These are phyloP conservation scores for Colletotrichum sublineola DNA, from an alignment of 2,329 filamentous ascomycete species.

Conservation along the genomic window DNA sequence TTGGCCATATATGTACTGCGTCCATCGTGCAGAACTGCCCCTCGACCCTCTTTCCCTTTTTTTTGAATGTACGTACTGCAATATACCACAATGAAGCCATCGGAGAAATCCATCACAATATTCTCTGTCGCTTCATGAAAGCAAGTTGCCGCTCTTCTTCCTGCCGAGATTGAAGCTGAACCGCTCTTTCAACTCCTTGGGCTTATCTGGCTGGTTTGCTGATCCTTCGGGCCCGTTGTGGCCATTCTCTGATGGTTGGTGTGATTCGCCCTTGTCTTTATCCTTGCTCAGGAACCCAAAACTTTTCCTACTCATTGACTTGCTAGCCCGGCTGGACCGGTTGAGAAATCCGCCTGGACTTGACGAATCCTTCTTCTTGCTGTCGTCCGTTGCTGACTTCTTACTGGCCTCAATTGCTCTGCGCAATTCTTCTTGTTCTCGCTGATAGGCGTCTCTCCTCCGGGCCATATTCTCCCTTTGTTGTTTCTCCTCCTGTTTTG, in stretches of 20 bases:
- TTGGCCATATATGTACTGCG: slow-evolving; percentile 2
- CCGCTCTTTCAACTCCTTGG: slow-evolving; percentile 70
- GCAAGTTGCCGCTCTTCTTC: slow-evolving; percentile 75
- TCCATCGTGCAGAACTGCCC: slow-evolving; percentile 22
- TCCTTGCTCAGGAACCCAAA: slow-evolving; percentile 75
- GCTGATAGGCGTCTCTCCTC: slow-evolving; percentile 57
- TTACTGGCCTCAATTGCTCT: slow-evolving; percentile 77
- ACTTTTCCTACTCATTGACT: slow-evolving; percentile 83
- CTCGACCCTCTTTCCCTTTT: slow-evolving; percentile 14
- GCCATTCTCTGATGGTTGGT: slow-evolving; percentile 48
- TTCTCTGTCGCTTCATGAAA: slow-evolving; percentile 31
- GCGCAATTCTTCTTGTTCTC: slow-evolving; percentile 73
- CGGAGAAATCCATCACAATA: slow-evolving; percentile 5
- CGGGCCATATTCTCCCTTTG: slow-evolving; percentile 53
- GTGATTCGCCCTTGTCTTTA: slow-evolving; percentile 51
- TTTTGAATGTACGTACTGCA: slow-evolving; percentile 36
- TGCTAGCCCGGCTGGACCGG: slow-evolving; percentile 78
- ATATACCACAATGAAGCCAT: slow-evolving; percentile 18
- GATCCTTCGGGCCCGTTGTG: slow-evolving; percentile 48
- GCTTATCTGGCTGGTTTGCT: slow-evolving; percentile 56
- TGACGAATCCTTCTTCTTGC: slow-evolving; percentile 57
- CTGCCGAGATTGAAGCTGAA: slow-evolving; percentile 76
- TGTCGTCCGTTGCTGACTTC: slow-evolving; percentile 65
- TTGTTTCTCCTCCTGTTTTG: slow-evolving; percentile 59
- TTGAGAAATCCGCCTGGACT: slow-evolving; percentile 67